Evolutionary conservation across 306 rosid genomes (phyloP), one percentile per base, ranked within the genome.

Genomic region (Cucurbita pepo): DNA sequence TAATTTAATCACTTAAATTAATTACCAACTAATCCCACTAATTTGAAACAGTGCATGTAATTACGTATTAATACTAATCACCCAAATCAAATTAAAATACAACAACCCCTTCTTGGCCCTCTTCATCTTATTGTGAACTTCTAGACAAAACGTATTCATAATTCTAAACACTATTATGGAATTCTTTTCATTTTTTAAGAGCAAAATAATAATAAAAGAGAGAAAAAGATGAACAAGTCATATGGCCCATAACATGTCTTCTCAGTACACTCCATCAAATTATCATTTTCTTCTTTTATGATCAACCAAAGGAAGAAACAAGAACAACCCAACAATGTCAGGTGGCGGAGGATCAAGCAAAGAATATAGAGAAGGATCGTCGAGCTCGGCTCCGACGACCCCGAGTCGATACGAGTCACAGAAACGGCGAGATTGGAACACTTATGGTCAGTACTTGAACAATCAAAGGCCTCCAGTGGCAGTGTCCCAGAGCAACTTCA

Each of bases 371-470:
- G 81, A 69, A 50, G 87, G 83, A 40, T 81, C 89, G 16, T 78
- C 87, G 54, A 50, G 14, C 40, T 75, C 73, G 34, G 77, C 86
- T 3, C 86, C 79, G 12, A 30, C 77, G 5, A 78, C 90, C 19
- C 90, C 82, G 5, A 88, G 94, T 81, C 87, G 94, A 36, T 88
- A 88, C 21, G 94, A 86, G 76, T 88, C 94, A 0, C 94, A 88
- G n/a, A 88, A 88, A 73, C 82, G 91, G 50, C 79, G 95, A 71
- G 95, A 88, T 56, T 86, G 95, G 95, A 88, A 88, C 85, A 88
- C 95, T 3, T 88, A 86, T 11, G 89, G 91, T 1, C 95, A 88
- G 61, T 88, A 82, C 83, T 22, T 88, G 66, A 88, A 80, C 79
- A 88, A 84, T 77, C 88, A 78, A 30, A 81, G 85, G 30, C 95